A percentile compares a stretch with the other conserved stretches of the same genome.
These are phyloP conservation scores for Termitomyces sp. DNA, from an alignment of 768 basidiomycete species.

Conservation along the genomic window DNA sequence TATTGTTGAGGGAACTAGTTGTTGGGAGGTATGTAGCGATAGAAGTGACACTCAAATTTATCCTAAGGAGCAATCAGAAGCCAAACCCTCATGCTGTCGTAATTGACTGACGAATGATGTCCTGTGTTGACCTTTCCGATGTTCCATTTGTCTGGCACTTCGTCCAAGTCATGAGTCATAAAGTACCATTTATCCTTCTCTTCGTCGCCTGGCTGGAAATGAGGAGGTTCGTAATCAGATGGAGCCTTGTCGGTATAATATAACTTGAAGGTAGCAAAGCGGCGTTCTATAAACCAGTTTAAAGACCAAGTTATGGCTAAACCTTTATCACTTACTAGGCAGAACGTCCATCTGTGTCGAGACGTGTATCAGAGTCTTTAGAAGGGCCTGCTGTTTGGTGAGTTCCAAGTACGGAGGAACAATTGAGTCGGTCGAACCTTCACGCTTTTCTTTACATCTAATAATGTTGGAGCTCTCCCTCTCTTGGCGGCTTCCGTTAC, in stretches of 20 bases:
- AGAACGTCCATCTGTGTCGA: constrained; percentile 76
- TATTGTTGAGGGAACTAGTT: constrained; percentile 47
- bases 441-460: constrained; percentile 78
- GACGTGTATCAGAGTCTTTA: constrained; percentile 76
- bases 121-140: constrained; percentile 67
- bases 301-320: background rate
- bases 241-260: constrained; percentile 82
- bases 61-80: constrained; percentile 31
- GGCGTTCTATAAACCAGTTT: constrained; percentile 45
- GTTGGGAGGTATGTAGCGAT: constrained; percentile 72
- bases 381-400: constrained; percentile 44
- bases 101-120: constrained; percentile 56
- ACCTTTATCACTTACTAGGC: constrained; percentile 52
- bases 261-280: constrained; percentile 85
- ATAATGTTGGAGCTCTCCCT: constrained; percentile 66
- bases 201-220: constrained; percentile 68
- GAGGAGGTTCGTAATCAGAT: constrained; percentile 77
- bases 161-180: constrained; percentile 67
- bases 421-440: constrained; percentile 41
- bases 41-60: constrained; percentile 68
- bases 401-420: background rate
- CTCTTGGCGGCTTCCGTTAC: constrained; percentile 51
- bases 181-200: constrained; percentile 78
- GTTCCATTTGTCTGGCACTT: constrained; percentile 69
- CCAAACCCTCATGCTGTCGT: background rate